phyloP scores from a whole-genome alignment of 345 rosid species.

The Populus euphratica region DNA sequence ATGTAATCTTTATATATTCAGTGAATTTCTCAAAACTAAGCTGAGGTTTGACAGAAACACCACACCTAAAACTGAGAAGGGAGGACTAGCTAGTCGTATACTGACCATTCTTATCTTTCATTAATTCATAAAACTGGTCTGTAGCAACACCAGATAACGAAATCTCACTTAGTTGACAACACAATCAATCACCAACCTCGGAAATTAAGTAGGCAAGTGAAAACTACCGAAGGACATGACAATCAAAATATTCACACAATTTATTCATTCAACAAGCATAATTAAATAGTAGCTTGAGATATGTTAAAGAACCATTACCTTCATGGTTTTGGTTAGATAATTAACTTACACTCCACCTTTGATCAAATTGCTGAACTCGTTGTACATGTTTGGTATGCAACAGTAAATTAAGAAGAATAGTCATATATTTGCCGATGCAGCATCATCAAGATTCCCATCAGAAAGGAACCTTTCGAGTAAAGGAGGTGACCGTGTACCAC shows the following conservation, averaged over 20 bases:
- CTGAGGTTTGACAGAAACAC: neutral
- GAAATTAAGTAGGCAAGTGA: neutral
- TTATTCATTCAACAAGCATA: neutral
- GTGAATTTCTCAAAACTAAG: neutral
- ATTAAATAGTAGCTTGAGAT: neutral
- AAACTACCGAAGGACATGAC: neutral
- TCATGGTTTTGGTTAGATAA: neutral
- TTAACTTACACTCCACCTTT: neutral
- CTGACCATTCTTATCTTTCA: neutral
- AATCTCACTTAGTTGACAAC: neutral
- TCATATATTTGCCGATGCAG: slow-evolving; percentile 51
- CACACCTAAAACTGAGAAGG: neutral
- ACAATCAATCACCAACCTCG: neutral
- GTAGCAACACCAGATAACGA: neutral
- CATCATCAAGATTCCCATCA: slow-evolving; percentile 64
- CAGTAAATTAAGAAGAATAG: slow-evolving; percentile 7
- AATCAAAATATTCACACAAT: neutral
- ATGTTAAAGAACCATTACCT: neutral
- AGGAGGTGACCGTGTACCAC: neutral
- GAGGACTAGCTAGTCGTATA: neutral
- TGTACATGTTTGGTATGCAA: neutral
- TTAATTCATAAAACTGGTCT: neutral
- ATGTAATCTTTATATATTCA: neutral
- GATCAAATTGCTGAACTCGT: neutral
- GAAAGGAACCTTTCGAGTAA: slow-evolving; percentile 10